Conservation (phyloP, 1,284 basidiomycete species). For the Gomphus bonarii region DNA sequence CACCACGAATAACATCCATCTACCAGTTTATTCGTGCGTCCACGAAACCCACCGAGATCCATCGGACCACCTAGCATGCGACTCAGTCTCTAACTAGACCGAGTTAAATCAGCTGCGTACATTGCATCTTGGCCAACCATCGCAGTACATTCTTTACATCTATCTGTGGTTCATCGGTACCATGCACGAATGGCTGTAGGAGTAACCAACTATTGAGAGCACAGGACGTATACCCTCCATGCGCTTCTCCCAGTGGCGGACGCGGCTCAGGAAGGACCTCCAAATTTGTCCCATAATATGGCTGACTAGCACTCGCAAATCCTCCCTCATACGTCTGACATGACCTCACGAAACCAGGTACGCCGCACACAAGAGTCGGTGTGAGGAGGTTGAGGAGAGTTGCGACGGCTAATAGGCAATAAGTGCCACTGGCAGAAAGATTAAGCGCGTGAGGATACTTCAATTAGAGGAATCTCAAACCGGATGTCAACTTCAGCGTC, state of each 20-base stretch:
- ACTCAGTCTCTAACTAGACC: background rate
- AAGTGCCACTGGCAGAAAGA: conserved; percentile 45
- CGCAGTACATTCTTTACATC: conserved; percentile 57
- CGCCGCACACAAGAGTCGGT: conserved; percentile 70
- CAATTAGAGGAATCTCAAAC: conserved; percentile 24
- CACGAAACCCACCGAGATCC: conserved; percentile 89
- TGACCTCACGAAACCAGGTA: conserved; percentile 54
- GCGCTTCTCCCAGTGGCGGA: conserved; percentile 82
- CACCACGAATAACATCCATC: conserved; percentile 99
- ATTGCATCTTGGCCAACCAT: conserved; percentile 88
- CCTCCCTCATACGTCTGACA: conserved; percentile 99
- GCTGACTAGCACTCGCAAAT: conserved; percentile 78
- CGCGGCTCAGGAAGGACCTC: conserved; percentile 29
- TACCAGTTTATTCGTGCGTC: conserved; percentile 94
- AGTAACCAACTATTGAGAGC: conserved; percentile 80
- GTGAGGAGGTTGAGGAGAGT: conserved; percentile 75
- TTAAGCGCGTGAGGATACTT: background rate
- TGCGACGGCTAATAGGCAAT: conserved; percentile 67
- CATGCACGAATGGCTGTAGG: conserved; percentile 43
- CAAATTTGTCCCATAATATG: conserved; percentile 33
- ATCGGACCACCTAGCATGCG: conserved; percentile 28
- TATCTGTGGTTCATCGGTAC: conserved; percentile 31
- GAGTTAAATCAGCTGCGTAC: conserved; percentile 22
- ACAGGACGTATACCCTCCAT: conserved; percentile 97
- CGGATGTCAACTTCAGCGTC: conserved; percentile 92